phyloP scores from a whole-genome alignment of 441 rosid genomes.

The Sinapis alba region DNA sequence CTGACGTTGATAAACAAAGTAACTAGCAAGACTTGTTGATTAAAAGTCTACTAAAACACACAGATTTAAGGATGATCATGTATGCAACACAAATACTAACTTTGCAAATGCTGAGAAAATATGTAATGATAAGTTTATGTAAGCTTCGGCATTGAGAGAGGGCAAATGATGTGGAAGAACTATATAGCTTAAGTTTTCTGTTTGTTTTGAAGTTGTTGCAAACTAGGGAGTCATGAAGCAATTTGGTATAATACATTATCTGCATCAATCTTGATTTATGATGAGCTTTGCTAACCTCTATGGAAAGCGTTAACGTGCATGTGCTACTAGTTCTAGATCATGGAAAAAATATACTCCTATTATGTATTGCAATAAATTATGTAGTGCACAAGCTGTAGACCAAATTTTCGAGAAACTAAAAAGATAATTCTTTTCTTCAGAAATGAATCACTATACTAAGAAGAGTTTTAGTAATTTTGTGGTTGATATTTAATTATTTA shows the following conservation, averaged over 20 bases:
- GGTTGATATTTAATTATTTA: no score
- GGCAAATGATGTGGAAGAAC: not conserved
- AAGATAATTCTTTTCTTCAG: no score
- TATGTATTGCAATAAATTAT: not conserved
- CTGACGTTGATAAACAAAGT: conserved; percentile 49
- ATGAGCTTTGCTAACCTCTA: not conserved
- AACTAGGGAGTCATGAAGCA: not conserved
- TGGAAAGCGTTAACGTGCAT: not conserved
- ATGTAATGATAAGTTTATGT: not conserved
- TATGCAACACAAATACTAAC: not conserved
- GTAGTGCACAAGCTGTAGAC: not conserved
- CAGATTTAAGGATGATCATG: not conserved
- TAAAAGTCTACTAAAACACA: conserved; percentile 50
- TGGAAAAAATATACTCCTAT: not conserved
- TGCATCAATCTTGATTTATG: not conserved
- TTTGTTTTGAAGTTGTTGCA: not conserved
- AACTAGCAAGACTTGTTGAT: conserved; percentile 57
- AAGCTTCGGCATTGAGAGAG: not conserved
- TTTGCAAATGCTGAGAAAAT: not conserved
- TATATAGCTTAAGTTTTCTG: not conserved
- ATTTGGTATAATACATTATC: not conserved
- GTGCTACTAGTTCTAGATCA: not conserved
- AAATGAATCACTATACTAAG: no score
- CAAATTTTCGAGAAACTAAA: not conserved
- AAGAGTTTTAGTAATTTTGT: no score